Conservation (phyloP, 768 basidiomycete genomes). For the Tylopilus felleus region DNA sequence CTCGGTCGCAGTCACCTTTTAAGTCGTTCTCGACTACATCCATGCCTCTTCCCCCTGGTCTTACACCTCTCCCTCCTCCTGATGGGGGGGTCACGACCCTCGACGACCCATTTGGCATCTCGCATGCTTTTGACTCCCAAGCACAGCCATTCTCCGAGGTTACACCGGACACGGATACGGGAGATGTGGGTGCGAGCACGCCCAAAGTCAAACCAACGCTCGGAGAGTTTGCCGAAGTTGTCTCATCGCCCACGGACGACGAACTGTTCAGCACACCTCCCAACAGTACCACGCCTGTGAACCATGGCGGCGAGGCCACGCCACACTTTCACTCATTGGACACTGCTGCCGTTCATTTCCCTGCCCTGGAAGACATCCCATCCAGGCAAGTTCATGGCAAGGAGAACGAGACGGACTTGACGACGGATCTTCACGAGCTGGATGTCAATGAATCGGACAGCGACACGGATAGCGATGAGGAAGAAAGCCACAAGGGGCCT, state of each 20-base stretch:
- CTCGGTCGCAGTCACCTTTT: conserved; percentile 61
- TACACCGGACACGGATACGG: conserved; percentile 20
- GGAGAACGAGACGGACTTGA: conserved; percentile 51
- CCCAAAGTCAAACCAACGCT: conserved; percentile 14
- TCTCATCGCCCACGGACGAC: conserved; percentile 37
- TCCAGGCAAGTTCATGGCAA: conserved; percentile 22
- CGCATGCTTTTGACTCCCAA: conserved; percentile 23
- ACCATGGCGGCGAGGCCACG: conserved; percentile 7
- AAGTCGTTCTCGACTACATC: conserved; percentile 44
- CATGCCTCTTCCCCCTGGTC: conserved; percentile 35
- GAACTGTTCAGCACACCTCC: conserved; percentile 65
- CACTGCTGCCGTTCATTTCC: conserved; percentile 31
- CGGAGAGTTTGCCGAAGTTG: conserved; percentile 17
- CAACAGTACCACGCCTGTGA: conserved; percentile 35
- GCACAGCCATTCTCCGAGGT: conserved; percentile 9
- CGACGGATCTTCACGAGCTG: conserved; percentile 52
- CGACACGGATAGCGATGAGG: conserved; percentile 46
- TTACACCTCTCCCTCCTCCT: conserved; percentile 10
- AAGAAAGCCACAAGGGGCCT: conserved; percentile 33
- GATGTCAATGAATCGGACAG: conserved; percentile 56
- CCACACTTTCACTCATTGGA: conserved; percentile 27
- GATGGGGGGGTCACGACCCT: conserved; percentile 6
- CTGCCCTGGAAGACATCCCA: conserved; percentile 34
- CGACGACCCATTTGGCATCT: conserved; percentile 56
- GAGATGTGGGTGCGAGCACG: conserved; percentile 20